Conservation (phyloP, 345 rosid species). For the Salix udensis region DNA sequence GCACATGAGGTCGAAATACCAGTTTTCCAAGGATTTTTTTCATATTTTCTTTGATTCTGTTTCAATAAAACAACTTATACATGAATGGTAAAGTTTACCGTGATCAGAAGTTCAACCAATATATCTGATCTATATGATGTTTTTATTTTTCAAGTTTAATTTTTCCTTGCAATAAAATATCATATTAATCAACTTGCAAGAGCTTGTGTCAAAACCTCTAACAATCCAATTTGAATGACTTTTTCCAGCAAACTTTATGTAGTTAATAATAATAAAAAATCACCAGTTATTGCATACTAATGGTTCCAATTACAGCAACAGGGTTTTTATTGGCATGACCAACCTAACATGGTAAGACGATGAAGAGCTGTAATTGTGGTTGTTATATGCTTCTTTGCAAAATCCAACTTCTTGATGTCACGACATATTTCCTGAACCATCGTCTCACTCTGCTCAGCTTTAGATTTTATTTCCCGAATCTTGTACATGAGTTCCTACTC, state of each 20-base stretch:
- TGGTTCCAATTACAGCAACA: too few species aligned
- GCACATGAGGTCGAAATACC: too few species aligned
- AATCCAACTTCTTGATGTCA: slow-evolving; percentile 96
- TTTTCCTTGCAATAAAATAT: neutral
- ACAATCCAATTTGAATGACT: neutral
- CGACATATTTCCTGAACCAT: slow-evolving; percentile 99
- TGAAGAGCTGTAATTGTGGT: slow-evolving; percentile 98
- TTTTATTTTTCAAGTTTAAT: too few species aligned
- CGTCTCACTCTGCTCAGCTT: slow-evolving; percentile 98
- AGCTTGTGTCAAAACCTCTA: neutral
- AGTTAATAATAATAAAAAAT: neutral
- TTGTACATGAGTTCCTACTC: slow-evolving; percentile 84
- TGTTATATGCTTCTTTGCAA: slow-evolving; percentile 98
- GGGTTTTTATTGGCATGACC: slow-evolving; percentile 16
- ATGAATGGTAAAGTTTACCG: too few species aligned
- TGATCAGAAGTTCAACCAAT: too few species aligned
- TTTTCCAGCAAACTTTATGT: neutral
- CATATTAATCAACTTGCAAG: neutral
- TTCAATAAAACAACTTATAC: too few species aligned
- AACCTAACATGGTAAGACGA: slow-evolving; percentile 98
- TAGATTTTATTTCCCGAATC: slow-evolving; percentile 93
- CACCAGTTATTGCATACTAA: neutral
- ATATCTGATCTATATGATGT: too few species aligned
- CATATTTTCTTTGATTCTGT: too few species aligned
- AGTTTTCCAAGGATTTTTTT: too few species aligned